These are phyloP conservation scores for Bisporella sp. DNA, from an alignment of 2,329 filamentous ascomycete species.

Conservation along the genomic window DNA sequence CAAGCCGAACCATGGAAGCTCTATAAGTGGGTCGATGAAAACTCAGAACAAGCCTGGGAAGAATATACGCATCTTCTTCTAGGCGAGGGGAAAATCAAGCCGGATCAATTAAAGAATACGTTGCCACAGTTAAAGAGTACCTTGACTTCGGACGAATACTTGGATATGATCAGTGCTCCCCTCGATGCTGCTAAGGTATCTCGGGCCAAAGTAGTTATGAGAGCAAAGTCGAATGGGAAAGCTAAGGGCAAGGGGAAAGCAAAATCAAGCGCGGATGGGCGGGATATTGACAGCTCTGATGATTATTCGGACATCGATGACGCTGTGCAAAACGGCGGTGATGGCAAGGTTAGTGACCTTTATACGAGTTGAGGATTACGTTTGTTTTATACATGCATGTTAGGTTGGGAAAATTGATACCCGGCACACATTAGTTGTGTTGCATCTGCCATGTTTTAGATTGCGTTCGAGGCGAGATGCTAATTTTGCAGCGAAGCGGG, in stretches of 20 bases:
- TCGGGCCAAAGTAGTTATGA: constrained; percentile 19
- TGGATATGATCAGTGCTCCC: constrained; percentile 55
- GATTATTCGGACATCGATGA: constrained; percentile 11
- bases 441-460: too few relatives aligned
- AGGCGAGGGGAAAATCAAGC: constrained; percentile 9
- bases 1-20: constrained; percentile 78
- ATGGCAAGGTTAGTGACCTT: constrained; percentile 1
- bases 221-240: constrained; percentile 11
- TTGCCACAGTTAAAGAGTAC: constrained; percentile 39
- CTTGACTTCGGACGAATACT: constrained; percentile 51
- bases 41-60: constrained; percentile 67
- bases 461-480: too few relatives aligned
- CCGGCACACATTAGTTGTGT: constrained; percentile 10
- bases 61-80: constrained; percentile 67
- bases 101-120: constrained; percentile 13
- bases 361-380: not conserved
- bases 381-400: constrained; percentile 12
- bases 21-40: constrained; percentile 76
- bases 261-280: constrained; percentile 1
- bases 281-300: not conserved
- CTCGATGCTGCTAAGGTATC: constrained; percentile 22
- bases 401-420: constrained; percentile 20
- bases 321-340: constrained; percentile 1
- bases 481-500: too few relatives aligned
- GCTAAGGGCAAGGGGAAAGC: constrained; percentile 11